A percentile compares a stretch with the other conserved stretches of the same genome.
phyloP scores from a whole-genome alignment of 768 basidiomycete genomes.

The Piloderma croceum region DNA sequence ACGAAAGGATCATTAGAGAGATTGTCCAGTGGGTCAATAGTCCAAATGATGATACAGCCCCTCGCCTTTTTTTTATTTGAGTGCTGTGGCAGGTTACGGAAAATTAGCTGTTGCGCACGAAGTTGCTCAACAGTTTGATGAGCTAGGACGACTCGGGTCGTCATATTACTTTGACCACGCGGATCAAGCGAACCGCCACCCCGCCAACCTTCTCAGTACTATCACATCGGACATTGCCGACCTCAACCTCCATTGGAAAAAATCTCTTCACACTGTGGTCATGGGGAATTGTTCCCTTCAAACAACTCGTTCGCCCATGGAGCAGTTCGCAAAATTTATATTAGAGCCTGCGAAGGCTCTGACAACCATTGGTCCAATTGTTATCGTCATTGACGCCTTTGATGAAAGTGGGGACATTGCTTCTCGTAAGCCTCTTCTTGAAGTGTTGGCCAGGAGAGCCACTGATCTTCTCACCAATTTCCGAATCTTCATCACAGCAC shows the following conservation, averaged over 20 bases:
- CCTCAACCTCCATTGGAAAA: conserved; percentile 4
- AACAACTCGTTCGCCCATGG: too few species aligned
- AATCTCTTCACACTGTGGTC: conserved; percentile 2
- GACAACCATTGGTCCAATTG: conserved; percentile 23
- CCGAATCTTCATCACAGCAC: conserved; percentile 22
- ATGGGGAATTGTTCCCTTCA: too few species aligned
- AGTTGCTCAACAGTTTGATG: conserved; percentile 22
- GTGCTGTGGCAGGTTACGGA: conserved; percentile 23
- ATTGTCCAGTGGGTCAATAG: conserved; percentile 16
- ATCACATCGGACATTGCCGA: conserved; percentile 12
- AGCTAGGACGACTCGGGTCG: too few species aligned
- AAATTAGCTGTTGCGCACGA: conserved; percentile 28
- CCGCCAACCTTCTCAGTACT: too few species aligned
- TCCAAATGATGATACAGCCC: conserved; percentile 6
- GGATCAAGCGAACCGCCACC: conserved; percentile 10
- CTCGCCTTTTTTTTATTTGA: conserved; percentile 23
- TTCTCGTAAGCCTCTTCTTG: conserved; percentile 21
- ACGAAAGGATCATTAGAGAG: conserved; percentile 9
- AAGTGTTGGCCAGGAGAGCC: conserved; percentile 12
- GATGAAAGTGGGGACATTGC: conserved; percentile 27
- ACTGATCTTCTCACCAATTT: conserved; percentile 20
- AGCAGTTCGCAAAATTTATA: conserved; percentile 25
- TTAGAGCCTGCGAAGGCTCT: conserved; percentile 20
- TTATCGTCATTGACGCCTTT: conserved; percentile 32
- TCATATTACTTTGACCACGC: conserved; percentile 26